Conservation (phyloP, 257 asterid genomes). For the Handroanthus guayacan region DNA sequence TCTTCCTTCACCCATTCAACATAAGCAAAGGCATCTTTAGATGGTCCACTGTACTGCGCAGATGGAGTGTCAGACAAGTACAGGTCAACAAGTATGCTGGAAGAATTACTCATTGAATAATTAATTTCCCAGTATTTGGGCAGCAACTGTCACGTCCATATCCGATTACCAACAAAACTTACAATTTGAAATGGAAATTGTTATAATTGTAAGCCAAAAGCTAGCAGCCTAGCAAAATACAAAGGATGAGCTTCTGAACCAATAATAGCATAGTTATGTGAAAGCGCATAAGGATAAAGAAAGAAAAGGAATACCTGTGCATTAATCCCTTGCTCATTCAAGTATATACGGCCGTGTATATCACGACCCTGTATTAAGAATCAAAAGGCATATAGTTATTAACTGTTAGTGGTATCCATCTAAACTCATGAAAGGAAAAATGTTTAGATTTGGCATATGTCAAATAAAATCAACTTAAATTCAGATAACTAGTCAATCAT, state of each 20-base stretch:
- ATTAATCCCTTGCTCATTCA: slow-evolving; percentile 94
- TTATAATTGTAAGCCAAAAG: neutral
- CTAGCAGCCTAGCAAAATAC: neutral
- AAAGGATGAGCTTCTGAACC: neutral
- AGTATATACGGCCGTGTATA: slow-evolving; percentile 86
- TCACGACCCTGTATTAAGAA: slow-evolving; percentile 74
- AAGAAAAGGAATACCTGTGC: slow-evolving; percentile 72
- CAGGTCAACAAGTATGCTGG: slow-evolving; percentile 14
- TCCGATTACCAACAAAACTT: neutral
- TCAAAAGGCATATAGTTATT: slow-evolving; percentile 27
- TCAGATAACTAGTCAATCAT: neutral
- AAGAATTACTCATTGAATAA: neutral
- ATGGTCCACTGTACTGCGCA: slow-evolving; percentile 97
- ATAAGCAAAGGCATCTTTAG: slow-evolving; percentile 81
- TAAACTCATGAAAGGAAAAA: slow-evolving; percentile 15
- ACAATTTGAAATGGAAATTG: neutral
- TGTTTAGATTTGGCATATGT: slow-evolving; percentile 20
- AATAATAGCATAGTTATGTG: neutral
- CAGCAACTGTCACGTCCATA: neutral
- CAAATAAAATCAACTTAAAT: slow-evolving; percentile 7
- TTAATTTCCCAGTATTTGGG: neutral
- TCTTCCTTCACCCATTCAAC: slow-evolving; percentile 88
- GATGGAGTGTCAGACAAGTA: slow-evolving; percentile 32
- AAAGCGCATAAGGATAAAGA: neutral
- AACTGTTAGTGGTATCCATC: neutral